Evolutionary conservation across 2,329 filamentous ascomycete species (phyloP).

Genomic region (Calonectria henricotiae): DNA sequence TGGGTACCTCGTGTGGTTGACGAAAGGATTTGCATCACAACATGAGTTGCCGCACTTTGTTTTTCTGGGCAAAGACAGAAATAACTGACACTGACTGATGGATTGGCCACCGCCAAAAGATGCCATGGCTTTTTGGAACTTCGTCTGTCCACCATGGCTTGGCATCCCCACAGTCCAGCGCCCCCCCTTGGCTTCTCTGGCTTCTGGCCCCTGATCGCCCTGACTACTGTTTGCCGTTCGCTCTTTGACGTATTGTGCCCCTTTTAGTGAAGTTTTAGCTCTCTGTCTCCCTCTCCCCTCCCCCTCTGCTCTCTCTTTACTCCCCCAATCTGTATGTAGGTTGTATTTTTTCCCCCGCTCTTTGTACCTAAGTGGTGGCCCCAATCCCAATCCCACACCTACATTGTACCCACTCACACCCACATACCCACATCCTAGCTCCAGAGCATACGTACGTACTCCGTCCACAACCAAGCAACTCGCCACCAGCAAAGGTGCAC

Average conservation of each 20-base stretch:
- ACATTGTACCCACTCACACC: constrained; percentile 1
- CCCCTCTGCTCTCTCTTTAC: not conserved
- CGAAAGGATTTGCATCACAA: constrained; percentile 9
- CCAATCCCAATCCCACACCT: constrained; percentile 4
- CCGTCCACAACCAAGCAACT: not conserved
- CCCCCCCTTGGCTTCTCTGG: not conserved
- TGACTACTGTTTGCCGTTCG: not conserved
- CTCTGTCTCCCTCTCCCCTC: not conserved
- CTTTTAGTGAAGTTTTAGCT: not conserved
- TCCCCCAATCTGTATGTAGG: no score
- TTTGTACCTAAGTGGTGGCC: not conserved
- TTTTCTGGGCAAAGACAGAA: no score
- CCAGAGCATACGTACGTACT: not conserved
- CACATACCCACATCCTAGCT: not conserved
- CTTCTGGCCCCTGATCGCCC: constrained; percentile 9
- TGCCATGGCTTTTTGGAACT: not conserved
- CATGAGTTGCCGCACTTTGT: not conserved
- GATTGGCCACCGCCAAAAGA: not conserved
- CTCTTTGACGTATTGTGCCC: not conserved
- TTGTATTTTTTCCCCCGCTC: not conserved
- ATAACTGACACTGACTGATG: not conserved
- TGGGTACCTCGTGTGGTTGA: not conserved
- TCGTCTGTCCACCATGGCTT: constrained; percentile 7
- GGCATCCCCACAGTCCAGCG: constrained; percentile 1
- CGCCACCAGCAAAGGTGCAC: not conserved